A percentile compares a stretch with the other conserved stretches of the same genome.
These are phyloP conservation scores for Ophiocordyceps sinensis DNA, from an alignment of 2,329 filamentous ascomycete species.

Conservation along the genomic window DNA sequence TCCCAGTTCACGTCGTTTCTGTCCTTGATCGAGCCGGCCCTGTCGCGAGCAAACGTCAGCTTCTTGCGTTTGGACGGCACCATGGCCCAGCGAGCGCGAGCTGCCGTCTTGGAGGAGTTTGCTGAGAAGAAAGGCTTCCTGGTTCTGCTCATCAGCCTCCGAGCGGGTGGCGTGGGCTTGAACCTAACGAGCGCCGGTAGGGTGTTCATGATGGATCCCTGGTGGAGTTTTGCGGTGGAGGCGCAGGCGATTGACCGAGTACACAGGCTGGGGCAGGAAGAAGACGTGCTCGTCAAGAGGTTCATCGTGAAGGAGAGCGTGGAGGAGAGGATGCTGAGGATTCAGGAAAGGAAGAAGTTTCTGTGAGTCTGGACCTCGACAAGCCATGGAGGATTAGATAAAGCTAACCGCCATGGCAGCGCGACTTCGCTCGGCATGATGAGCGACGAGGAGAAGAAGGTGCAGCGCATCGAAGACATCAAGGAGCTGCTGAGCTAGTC, in stretches of 20 bases:
- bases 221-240: slow-evolving; percentile 97
- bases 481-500: slow-evolving; percentile 63
- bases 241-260: slow-evolving; percentile 96
- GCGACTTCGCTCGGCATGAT: slow-evolving; percentile 93
- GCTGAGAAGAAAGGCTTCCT: slow-evolving; percentile 42
- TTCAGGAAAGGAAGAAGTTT: slow-evolving; percentile 94
- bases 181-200: slow-evolving; percentile 80
- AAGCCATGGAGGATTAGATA: slow-evolving; percentile 4
- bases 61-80: slow-evolving; percentile 84
- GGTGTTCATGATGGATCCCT: slow-evolving; percentile 99
- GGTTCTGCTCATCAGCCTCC: slow-evolving; percentile 69
- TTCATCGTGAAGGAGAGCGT: slow-evolving; percentile 88
- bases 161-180: slow-evolving; percentile 84
- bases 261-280: slow-evolving; percentile 87
- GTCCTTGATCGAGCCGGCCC: slow-evolving; percentile 72
- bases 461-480: slow-evolving; percentile 85
- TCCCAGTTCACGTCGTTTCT: slow-evolving; percentile 97
- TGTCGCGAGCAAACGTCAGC: slow-evolving; percentile 55
- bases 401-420: slow-evolving; percentile 27
- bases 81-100: slow-evolving; percentile 74
- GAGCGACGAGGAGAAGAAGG: slow-evolving; percentile 81
- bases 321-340: slow-evolving; percentile 83
- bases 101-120: slow-evolving; percentile 66
- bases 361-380: slow-evolving; percentile 46
- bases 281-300: slow-evolving; percentile 70